These are phyloP conservation scores for Suillus alpinus DNA, from an alignment of 768 basidiomycete genomes.

Conservation along the genomic window DNA sequence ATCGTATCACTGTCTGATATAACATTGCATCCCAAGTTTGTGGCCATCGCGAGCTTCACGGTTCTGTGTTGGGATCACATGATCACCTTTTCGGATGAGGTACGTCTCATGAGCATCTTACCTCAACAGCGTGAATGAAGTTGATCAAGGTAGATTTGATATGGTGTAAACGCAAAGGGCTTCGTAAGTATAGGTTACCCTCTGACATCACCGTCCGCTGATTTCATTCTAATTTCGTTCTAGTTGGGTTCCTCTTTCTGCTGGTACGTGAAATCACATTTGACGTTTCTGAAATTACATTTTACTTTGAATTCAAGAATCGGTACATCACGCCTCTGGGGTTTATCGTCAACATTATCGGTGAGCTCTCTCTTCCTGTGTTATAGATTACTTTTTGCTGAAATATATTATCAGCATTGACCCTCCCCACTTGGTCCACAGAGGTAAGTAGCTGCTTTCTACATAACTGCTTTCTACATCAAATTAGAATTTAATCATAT, in stretches of 20 bases:
- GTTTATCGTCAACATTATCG: slow-evolving; percentile 50
- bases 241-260: slow-evolving; percentile 35
- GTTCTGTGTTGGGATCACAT: slow-evolving; percentile 44
- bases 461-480: background rate
- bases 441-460: background rate
- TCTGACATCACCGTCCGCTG: slow-evolving; percentile 32
- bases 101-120: slow-evolving; percentile 9
- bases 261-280: slow-evolving; percentile 21
- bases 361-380: background rate
- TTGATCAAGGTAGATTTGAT: slow-evolving; percentile 27
- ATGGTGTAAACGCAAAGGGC: slow-evolving; percentile 42
- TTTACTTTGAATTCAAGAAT: slow-evolving; percentile 36
- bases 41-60: slow-evolving; percentile 48
- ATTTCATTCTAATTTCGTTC: background rate
- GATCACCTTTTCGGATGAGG: slow-evolving; percentile 31
- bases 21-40: slow-evolving; percentile 31
- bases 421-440: background rate
- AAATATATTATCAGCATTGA: background rate
- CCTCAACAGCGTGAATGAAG: background rate
- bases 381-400: background rate
- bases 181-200: slow-evolving; percentile 31
- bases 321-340: slow-evolving; percentile 59
- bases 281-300: background rate
- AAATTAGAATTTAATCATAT: background rate
- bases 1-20: background rate